Conservation (phyloP, 2,329 filamentous ascomycete species). For the Hypomyces rosellus region DNA sequence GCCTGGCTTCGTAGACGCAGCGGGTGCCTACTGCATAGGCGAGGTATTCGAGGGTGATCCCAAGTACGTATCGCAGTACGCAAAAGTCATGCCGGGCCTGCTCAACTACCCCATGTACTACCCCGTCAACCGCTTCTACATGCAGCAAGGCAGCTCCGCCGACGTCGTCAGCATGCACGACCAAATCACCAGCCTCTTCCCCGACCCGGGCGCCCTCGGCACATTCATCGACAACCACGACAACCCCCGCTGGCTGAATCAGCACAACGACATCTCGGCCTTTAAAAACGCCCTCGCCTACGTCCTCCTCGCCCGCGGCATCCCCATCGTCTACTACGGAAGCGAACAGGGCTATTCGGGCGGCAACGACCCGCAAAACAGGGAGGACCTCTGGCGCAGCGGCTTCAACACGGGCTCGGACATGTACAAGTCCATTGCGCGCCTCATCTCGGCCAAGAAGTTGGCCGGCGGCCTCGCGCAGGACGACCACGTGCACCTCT, state of each 20-base stretch:
- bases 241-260: slow-evolving; percentile 45
- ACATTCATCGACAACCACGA: slow-evolving; percentile 57
- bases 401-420: slow-evolving; percentile 39
- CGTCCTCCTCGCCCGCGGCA: slow-evolving; percentile 54
- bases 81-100: slow-evolving; percentile 49
- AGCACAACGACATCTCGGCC: slow-evolving; percentile 46
- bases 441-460: slow-evolving; percentile 40
- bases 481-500: slow-evolving; percentile 39
- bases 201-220: slow-evolving; percentile 40
- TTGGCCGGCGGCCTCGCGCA: slow-evolving; percentile 36
- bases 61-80: slow-evolving; percentile 45
- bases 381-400: slow-evolving; percentile 54
- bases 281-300: slow-evolving; percentile 57
- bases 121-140: slow-evolving; percentile 34
- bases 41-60: slow-evolving; percentile 53
- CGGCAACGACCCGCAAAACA: slow-evolving; percentile 42
- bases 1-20: slow-evolving; percentile 43
- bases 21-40: slow-evolving; percentile 54
- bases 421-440: slow-evolving; percentile 39
- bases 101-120: slow-evolving; percentile 54
- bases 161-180: slow-evolving; percentile 34
- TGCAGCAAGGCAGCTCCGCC: slow-evolving; percentile 32
- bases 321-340: slow-evolving; percentile 60
- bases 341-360: slow-evolving; percentile 55
- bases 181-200: slow-evolving; percentile 29